Base-by-base conservation (phyloP, 345 rosid species). In the Kandelia obovata region DNA sequence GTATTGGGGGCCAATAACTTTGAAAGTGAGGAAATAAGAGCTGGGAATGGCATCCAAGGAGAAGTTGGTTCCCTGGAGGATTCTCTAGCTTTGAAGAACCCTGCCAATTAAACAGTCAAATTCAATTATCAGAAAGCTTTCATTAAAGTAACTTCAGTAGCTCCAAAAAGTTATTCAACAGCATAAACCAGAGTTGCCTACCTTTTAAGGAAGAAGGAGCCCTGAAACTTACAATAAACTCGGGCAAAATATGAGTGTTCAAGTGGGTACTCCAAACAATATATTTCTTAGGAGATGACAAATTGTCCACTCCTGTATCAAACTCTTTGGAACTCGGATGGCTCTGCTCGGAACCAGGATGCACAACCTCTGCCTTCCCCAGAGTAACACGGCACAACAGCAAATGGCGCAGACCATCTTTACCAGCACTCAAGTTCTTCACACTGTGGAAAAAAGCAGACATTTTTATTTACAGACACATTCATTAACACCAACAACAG, bases 31-130 rank as follows among this genome's bases (percentile, higher is more conserved):
- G 89, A 74, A 57, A 95, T 83, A 46, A 87, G 79, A 62, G 78
- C 77, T 43, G 92, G 83, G 74, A 91, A 87, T 5, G 90, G 83
- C 84, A 94, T 84, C 93, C 95, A 91, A 9, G 97, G 96, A 1
- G 92, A 89, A 71, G 76, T 87, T 55, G 86, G 83, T 47, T 34
- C 73, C 70, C 76, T 80, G 61, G 63, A n/a, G 2, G 75, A 37
- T 20, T 76, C 83, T 58, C 68, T 73, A 64, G 28, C 60, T 62
- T 53, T 66, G 25, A 68, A 21, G 7, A 73, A 73, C 5, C 83
- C 88, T 87, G 72, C 51, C 21, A 47, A 62, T 62, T 61, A 32
- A 43, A 21, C 32, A 77, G 7, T 46, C 46, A 26, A 71, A 69
- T 5, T 61, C 53, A 21, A 39, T 55, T 23, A 62, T 16, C 5